Conservation (phyloP, 2,329 filamentous ascomycete genomes). For the Ceratocystis diversiconidia region DNA sequence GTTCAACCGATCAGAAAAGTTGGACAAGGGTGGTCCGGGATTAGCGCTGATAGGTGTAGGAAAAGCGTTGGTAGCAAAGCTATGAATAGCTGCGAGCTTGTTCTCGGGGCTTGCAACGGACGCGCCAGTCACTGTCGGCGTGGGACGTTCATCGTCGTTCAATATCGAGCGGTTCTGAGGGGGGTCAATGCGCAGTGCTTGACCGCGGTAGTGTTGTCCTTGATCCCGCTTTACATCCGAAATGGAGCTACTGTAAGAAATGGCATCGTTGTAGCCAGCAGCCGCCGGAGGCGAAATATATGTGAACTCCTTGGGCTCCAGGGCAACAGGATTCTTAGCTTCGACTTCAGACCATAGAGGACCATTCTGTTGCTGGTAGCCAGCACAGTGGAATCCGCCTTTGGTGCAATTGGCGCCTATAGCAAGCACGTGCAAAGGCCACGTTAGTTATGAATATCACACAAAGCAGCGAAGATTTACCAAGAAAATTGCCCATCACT, state of each 20-base stretch:
- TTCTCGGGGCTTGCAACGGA: constrained; percentile 41
- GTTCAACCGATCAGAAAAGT: constrained; percentile 35
- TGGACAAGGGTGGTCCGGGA: constrained; percentile 27
- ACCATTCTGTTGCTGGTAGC: constrained; percentile 70
- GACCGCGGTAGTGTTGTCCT: constrained; percentile 45
- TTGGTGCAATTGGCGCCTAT: constrained; percentile 77
- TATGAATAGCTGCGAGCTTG: constrained; percentile 46
- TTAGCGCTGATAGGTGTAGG: constrained; percentile 50
- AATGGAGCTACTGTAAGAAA: constrained; percentile 42
- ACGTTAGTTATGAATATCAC: not conserved
- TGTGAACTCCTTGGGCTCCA: constrained; percentile 68
- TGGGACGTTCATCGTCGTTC: constrained; percentile 43
- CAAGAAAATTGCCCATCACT: not conserved
- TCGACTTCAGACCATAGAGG: constrained; percentile 62
- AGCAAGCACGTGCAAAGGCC: not conserved
- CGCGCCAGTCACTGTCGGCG: constrained; percentile 46
- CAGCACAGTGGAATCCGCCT: constrained; percentile 80
- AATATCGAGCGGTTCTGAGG: constrained; percentile 42
- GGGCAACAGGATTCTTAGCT: constrained; percentile 52
- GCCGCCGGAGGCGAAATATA: constrained; percentile 30
- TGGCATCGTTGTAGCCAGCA: constrained; percentile 39
- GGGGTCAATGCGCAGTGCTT: constrained; percentile 47
- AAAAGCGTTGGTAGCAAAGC: constrained; percentile 38
- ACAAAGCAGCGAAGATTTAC: not conserved
- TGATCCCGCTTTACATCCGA: constrained; percentile 37